phyloP scores from a whole-genome alignment of 805 yeast genomes.

The Yamadazyma philogaea region DNA sequence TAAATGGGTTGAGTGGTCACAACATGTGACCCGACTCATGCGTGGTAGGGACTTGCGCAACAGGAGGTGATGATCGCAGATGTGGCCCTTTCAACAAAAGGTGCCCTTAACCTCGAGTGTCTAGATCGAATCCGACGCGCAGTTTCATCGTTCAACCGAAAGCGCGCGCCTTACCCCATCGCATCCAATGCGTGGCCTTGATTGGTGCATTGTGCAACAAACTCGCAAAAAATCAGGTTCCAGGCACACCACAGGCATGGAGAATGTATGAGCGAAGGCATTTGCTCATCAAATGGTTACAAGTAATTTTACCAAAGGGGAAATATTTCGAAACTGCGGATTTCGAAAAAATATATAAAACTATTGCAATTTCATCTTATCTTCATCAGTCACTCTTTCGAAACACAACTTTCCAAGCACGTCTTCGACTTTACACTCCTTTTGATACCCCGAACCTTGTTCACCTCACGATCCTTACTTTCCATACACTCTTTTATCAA shows the following conservation, averaged over 20 bases:
- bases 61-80: too few relatives aligned
- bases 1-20: too few relatives aligned
- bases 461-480: neutral
- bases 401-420: neutral
- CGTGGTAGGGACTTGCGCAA: too few relatives aligned
- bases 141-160: slow-evolving; percentile 5
- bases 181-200: too few relatives aligned
- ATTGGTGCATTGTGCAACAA: neutral
- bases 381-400: neutral
- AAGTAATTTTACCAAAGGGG: neutral
- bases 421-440: slow-evolving; percentile 5
- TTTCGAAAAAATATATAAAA: slow-evolving; percentile 3
- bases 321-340: neutral
- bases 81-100: too few relatives aligned
- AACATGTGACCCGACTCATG: too few relatives aligned
- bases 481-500: slow-evolving; percentile 5
- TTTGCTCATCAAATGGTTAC: slow-evolving; percentile 4
- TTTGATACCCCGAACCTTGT: slow-evolving; percentile 1
- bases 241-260: slow-evolving; percentile 1
- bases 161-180: too few relatives aligned
- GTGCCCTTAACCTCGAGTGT: too few relatives aligned
- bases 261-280: neutral
- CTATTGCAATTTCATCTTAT: neutral
- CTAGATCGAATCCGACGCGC: too few relatives aligned
- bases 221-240: neutral